These are phyloP conservation scores for Amanita thiersii DNA, from an alignment of 768 basidiomycete genomes.

Conservation along the genomic window DNA sequence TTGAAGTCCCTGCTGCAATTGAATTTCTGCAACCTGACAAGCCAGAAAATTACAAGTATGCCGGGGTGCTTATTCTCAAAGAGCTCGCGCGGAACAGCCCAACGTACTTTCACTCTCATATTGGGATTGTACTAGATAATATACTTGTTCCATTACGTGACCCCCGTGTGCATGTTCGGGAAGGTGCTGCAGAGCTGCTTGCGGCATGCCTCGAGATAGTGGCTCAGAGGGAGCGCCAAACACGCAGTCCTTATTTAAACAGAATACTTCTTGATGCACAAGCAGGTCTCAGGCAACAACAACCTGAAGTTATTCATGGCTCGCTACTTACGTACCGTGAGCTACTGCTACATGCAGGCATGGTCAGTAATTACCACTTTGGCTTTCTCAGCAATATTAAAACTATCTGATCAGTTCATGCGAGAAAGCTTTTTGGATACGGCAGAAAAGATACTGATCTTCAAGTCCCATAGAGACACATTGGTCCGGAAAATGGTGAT, in stretches of 20 bases:
- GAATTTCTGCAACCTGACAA: conserved; percentile 74
- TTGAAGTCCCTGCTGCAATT: conserved; percentile 79
- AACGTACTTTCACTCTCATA: conserved; percentile 80
- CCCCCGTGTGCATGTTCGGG: conserved; percentile 81
- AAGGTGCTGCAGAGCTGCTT: conserved; percentile 90
- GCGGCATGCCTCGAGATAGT: conserved; percentile 90
- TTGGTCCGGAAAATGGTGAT: conserved; percentile 93
- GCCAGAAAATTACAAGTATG: conserved; percentile 81
- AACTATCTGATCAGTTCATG: conserved; percentile 64
- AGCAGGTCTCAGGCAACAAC: conserved; percentile 65
- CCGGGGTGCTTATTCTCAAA: conserved; percentile 89
- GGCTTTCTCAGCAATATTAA: background rate
- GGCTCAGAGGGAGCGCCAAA: conserved; percentile 59
- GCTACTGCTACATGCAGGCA: conserved; percentile 86
- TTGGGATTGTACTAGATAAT: conserved; percentile 84
- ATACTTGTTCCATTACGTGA: conserved; percentile 89
- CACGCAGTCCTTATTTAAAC: conserved; percentile 55
- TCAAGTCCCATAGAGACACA: conserved; percentile 79
- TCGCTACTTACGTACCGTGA: conserved; percentile 88
- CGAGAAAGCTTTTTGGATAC: conserved; percentile 78
- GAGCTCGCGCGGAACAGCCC: conserved; percentile 89
- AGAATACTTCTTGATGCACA: conserved; percentile 90
- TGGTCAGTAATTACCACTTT: conserved; percentile 46
- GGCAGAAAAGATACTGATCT: conserved; percentile 84
- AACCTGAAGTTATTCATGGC: conserved; percentile 88